A percentile compares a stretch with the other conserved stretches of the same genome.
Evolutionary conservation across 176 grass and related monocot species (phyloP).

Genomic region (Metroxylon sagu): DNA sequence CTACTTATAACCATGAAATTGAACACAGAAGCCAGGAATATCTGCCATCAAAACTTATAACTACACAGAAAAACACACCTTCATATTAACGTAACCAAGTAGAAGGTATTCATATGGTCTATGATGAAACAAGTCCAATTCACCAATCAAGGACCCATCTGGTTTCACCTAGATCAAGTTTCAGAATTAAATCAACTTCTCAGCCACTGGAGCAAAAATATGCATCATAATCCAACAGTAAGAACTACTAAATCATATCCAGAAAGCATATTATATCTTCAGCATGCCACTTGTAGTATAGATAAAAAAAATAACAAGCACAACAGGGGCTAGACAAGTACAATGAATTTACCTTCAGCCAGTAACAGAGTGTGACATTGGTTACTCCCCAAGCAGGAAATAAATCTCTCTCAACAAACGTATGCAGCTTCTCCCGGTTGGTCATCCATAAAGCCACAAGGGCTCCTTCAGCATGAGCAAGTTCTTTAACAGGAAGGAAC

Average conservation of each 20-base stretch:
- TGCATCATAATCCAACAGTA: too few species aligned
- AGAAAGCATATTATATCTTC: too few species aligned
- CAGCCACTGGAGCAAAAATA: not conserved
- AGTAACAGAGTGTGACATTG: constrained; percentile 49
- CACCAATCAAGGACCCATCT: constrained; percentile 70
- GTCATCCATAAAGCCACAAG: constrained; percentile 91
- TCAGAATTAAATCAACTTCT: not conserved
- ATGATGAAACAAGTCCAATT: constrained; percentile 89
- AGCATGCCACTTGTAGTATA: too few species aligned
- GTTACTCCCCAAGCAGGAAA: constrained; percentile 83
- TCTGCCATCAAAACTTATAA: too few species aligned
- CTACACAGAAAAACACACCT: constrained; percentile 15
- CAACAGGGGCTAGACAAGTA: too few species aligned
- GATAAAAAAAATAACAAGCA: too few species aligned
- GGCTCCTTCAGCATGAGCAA: constrained; percentile 69
- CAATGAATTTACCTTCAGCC: constrained; percentile 63
- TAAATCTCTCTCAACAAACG: constrained; percentile 64
- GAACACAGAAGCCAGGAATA: too few species aligned
- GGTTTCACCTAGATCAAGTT: constrained; percentile 50
- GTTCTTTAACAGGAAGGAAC: constrained; percentile 82
- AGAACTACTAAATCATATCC: too few species aligned
- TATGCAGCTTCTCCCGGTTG: constrained; percentile 63
- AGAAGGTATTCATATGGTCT: constrained; percentile 91
- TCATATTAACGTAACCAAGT: constrained; percentile 72
- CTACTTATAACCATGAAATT: too few species aligned